Evolutionary conservation across 1,284 basidiomycete species (phyloP), one percentile per base, ranked within the genome.

Genomic region (Melampsora americana): DNA sequence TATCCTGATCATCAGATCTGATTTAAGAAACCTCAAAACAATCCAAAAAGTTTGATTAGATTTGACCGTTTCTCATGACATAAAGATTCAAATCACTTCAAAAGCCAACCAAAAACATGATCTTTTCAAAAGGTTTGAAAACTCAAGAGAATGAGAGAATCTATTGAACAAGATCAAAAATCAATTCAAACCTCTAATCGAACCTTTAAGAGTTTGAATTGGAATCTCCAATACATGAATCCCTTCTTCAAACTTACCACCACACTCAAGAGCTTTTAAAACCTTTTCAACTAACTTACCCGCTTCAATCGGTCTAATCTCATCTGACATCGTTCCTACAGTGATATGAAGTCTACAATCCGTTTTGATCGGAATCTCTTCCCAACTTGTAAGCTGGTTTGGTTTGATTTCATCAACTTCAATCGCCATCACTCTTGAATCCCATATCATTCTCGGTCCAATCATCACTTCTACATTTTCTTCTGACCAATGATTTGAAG

Each of bases 271-370:
- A 23, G 20, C 3, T 9, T 59, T 3, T 5, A 28, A n/a, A 59
- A 59, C 28, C 1, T 59, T 7, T n/a, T 7, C 18, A 23, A 59
- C n/a, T 2, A 59, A 14, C 18, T 9, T 6, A 23, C 53, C 53
- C 12, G 7, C 91, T 84, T 96, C 92, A 60, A 90, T 88, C 0
- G 93, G 87, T 0, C 82, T 80, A 0, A 95, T 85, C 1, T 84
- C 83, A 20, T 83, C 81, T 56, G 86, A 81, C 70, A 82, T 80
- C 5, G 92, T 95, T 1, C 92, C 96, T 4, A 98, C 88, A 0
- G 96, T 99, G 77, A 99, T 87, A 82, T 99, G 96, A 78, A 95
- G 82, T 77, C 86, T 84, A 14, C 89, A 80, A 20, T 87, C 86
- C 18, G 84, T 81, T 0, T 87, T 84, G 26, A 94, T 80, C 61